These are phyloP conservation scores for Fusarium irregulare DNA, from an alignment of 2,329 filamentous ascomycete genomes.

Conservation along the genomic window DNA sequence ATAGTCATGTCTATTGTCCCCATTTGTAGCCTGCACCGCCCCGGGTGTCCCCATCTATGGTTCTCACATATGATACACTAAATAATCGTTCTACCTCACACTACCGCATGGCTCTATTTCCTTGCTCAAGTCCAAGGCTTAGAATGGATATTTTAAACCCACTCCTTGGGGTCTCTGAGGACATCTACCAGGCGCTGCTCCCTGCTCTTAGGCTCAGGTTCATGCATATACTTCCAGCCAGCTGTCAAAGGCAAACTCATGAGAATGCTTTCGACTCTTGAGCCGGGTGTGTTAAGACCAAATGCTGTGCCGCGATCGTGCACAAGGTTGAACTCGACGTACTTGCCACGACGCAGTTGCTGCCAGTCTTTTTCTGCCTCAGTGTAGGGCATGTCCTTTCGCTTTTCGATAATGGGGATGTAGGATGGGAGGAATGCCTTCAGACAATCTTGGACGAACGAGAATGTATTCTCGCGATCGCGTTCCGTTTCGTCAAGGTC, in stretches of 20 bases:
- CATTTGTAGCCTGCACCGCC: slow-evolving; percentile 32
- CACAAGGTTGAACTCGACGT: slow-evolving; percentile 98
- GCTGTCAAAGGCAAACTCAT: slow-evolving; percentile 97
- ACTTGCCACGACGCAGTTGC: slow-evolving; percentile 91
- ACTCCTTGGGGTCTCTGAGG: slow-evolving; percentile 72
- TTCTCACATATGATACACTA: slow-evolving; percentile 40
- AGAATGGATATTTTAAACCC: slow-evolving; percentile 61
- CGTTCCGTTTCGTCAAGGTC: slow-evolving; percentile 90
- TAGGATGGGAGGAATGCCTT: slow-evolving; percentile 91
- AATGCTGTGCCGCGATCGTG: slow-evolving; percentile 96
- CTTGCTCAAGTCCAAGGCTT: background rate
- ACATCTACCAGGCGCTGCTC: slow-evolving; percentile 86
- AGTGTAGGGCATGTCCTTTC: slow-evolving; percentile 92
- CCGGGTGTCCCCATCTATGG: slow-evolving; percentile 36
- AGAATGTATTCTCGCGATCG: slow-evolving; percentile 88
- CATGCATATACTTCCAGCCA: slow-evolving; percentile 95
- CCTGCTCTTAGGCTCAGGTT: slow-evolving; percentile 76
- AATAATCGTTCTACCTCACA: slow-evolving; percentile 29
- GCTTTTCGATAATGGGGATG: slow-evolving; percentile 84
- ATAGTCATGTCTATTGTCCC: background rate
- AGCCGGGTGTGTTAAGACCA: slow-evolving; percentile 90
- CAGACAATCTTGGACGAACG: slow-evolving; percentile 87
- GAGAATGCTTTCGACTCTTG: slow-evolving; percentile 93
- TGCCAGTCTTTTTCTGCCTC: slow-evolving; percentile 95
- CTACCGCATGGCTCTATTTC: slow-evolving; percentile 7